phyloP scores from a whole-genome alignment of 345 rosid species.

The Combretum micranthum region DNA sequence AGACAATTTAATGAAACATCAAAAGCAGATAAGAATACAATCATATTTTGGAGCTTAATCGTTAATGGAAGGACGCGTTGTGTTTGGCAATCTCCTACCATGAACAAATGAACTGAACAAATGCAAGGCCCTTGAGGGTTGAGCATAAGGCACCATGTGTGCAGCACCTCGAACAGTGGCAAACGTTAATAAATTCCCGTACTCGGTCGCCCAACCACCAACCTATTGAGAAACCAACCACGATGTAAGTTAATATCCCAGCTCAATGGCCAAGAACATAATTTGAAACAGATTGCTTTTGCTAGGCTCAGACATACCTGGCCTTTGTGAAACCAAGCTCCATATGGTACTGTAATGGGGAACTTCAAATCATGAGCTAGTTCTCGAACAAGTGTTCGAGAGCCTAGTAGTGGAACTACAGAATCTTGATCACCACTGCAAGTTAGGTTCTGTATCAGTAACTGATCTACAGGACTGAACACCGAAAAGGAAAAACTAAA shows the following conservation, averaged over 20 bases:
- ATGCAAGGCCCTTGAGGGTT: slow-evolving; percentile 81
- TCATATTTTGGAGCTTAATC: slow-evolving; percentile 13
- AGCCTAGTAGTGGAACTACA: slow-evolving; percentile 70
- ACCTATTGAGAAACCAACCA: slow-evolving; percentile 33
- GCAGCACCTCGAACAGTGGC: slow-evolving; percentile 83
- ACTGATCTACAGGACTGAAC: too few relatives aligned
- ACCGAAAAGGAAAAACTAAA: background rate
- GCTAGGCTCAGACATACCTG: slow-evolving; percentile 40
- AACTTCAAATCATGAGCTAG: slow-evolving; percentile 66
- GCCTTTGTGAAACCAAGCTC: slow-evolving; percentile 85
- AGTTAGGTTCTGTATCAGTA: background rate
- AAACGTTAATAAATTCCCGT: slow-evolving; percentile 67
- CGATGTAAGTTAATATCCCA: background rate
- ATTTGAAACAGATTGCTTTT: too few relatives aligned
- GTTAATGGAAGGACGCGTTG: slow-evolving; percentile 30
- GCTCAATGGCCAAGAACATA: too few relatives aligned
- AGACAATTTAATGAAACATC: background rate
- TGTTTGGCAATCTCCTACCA: slow-evolving; percentile 59
- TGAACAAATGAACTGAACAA: slow-evolving; percentile 61
- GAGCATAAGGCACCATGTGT: slow-evolving; percentile 94
- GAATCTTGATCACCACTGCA: slow-evolving; percentile 88
- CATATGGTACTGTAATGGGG: slow-evolving; percentile 58
- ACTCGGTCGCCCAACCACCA: slow-evolving; percentile 82
- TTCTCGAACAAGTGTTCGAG: slow-evolving; percentile 68
- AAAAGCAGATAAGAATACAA: background rate